Base-by-base conservation (phyloP, 768 basidiomycete genomes). In the Amanita polypyramis region DNA sequence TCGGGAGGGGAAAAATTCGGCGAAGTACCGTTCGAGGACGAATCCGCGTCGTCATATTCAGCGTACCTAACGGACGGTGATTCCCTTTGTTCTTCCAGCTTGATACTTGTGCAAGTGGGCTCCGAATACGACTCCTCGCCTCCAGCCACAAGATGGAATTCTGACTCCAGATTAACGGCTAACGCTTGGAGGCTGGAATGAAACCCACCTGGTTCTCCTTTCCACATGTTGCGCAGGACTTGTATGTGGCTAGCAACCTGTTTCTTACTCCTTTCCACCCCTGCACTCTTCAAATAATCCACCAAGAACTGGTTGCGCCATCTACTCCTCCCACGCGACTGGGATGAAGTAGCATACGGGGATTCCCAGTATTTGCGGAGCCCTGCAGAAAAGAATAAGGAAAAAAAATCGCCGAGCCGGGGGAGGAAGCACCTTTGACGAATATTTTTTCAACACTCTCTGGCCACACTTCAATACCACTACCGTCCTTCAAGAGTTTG, bases 161-260 rank as follows among this genome's bases (percentile, higher is more conserved):
- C 85, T 86, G 56, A 1, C 36, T 30, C 45, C 49, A 57, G 23
- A 43, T 43, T 48, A 21, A 45, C 34, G 34, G 34, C 19, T n/a
- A n/a, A 33, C 21, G 44, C 9, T 36, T 4, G 12, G 2, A 21
- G 1, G 15, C 1, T 8, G n/a, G 34, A 33, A 34, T 25, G 20
- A 14, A 36, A 38, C 68, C 29, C 50, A 84, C 86, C 81, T 69
- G 80, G 73, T 51, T 84, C 78, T 19, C 85, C 86, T 61, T 87
- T 87, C 85, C 85, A 88, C 86, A 89, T 89, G 59, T 89, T 89
- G 43, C 85, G 70, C 47, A 87, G 62, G 48, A 88, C 86, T 59
- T 90, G 87, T 45, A 90, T 85, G 57, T 90, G 87, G 62, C 82
- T 85, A n/a, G 87, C 87, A 54, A 90, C 87, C 62, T 90, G 87